Percentiles rank a stretch among this genome's conserved stretches.
phyloP scores from a whole-genome alignment of 306 rosid genomes.

The Pterocarpus macrocarpus region DNA sequence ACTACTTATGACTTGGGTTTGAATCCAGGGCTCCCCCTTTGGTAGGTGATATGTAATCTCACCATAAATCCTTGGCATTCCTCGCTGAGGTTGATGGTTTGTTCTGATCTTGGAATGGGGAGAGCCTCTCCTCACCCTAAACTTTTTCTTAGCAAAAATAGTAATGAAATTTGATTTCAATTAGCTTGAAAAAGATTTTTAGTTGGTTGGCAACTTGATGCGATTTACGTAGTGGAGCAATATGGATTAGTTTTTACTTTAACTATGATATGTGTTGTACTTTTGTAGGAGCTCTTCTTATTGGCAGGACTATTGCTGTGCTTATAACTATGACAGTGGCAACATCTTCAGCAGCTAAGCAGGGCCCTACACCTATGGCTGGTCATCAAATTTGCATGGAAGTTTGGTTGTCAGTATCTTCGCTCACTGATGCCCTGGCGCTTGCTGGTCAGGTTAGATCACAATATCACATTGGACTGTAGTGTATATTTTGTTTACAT shows the following conservation, averaged over 20 bases:
- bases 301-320: constrained; percentile 69
- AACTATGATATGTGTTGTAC: background rate
- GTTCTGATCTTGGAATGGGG: background rate
- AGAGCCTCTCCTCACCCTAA: background rate
- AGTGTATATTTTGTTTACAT: background rate
- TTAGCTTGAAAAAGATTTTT: constrained; percentile 31
- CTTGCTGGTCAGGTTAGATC: constrained; percentile 88
- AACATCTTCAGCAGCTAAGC: constrained; percentile 73
- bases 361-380: constrained; percentile 75
- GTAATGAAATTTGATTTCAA: background rate
- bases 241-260: background rate
- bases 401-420: constrained; percentile 77
- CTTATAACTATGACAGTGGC: constrained; percentile 69
- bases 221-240: background rate
- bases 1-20: too few relatives aligned
- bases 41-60: too few relatives aligned
- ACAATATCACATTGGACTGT: constrained; percentile 34
- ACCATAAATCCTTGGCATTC: too few relatives aligned
- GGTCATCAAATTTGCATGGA: constrained; percentile 74
- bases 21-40: too few relatives aligned
- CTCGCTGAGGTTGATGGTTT: too few relatives aligned
- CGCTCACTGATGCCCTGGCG: constrained; percentile 78
- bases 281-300: constrained; percentile 69
- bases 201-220: constrained; percentile 21
- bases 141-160: background rate